Evolutionary conservation across 176 grass and related monocot genomes (phyloP).

Genomic region (Canna indica): DNA sequence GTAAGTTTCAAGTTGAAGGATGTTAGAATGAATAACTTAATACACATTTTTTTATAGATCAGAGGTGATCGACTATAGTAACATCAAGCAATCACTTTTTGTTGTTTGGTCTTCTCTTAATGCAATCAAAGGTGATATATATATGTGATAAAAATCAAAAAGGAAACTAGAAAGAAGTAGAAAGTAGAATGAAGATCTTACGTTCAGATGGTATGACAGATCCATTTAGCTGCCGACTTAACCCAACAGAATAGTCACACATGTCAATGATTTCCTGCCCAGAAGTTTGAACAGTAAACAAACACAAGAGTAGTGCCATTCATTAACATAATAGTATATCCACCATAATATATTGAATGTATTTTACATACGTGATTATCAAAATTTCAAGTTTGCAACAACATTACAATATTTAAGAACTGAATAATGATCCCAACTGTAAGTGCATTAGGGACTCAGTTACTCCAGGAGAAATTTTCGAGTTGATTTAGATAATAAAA

Average conservation of each 20-base stretch:
- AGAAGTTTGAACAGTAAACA: constrained; percentile 5
- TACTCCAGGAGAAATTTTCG: background rate
- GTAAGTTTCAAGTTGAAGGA: no score
- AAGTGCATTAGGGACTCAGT: background rate
- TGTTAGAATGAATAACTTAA: no score
- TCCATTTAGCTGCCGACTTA: constrained; percentile 94
- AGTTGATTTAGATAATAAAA: no score
- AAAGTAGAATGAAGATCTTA: constrained; percentile 28
- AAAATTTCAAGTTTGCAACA: no score
- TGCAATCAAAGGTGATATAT: background rate
- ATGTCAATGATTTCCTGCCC: constrained; percentile 98
- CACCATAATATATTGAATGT: background rate
- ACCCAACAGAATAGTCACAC: constrained; percentile 99
- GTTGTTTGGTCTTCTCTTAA: no score
- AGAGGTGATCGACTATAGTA: no score
- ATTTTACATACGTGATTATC: no score
- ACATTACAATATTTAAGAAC: no score
- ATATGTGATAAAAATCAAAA: background rate
- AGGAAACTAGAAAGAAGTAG: constrained; percentile 1
- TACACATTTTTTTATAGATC: no score
- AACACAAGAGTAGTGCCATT: background rate
- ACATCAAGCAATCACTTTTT: no score
- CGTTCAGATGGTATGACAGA: constrained; percentile 98
- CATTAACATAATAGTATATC: background rate
- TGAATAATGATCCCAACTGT: no score